These are phyloP conservation scores for Zea luxurians DNA, from an alignment of 176 grass and related monocot genomes.

Conservation along the genomic window DNA sequence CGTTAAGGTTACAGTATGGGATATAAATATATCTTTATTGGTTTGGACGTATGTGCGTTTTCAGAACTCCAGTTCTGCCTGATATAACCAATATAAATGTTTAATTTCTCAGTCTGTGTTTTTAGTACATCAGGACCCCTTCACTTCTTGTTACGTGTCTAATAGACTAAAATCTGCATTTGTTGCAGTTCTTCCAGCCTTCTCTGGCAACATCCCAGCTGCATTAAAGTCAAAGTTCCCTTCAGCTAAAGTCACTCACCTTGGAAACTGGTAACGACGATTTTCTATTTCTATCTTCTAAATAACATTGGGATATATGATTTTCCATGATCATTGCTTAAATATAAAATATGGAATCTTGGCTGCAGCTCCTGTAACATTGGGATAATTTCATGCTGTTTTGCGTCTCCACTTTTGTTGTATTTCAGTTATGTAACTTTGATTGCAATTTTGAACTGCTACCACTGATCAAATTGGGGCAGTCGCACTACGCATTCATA, in stretches of 20 bases:
- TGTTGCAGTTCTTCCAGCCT: conserved; percentile 75
- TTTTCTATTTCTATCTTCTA: conserved; percentile 33
- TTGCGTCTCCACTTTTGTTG: neutral
- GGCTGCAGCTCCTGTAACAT: neutral
- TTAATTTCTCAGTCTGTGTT: neutral
- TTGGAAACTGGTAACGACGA: conserved; percentile 62
- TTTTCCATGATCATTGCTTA: neutral
- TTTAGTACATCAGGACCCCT: neutral
- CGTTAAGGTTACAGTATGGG: neutral
- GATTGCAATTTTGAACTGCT: neutral
- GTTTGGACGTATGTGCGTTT: neutral
- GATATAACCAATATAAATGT: neutral
- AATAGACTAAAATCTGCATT: conserved; percentile 6
- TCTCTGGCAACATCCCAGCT: conserved; percentile 72
- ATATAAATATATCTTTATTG: conserved; percentile 18
- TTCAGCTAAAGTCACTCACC: conserved; percentile 70
- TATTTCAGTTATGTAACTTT: conserved; percentile 19
- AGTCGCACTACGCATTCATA: neutral
- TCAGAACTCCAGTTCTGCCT: neutral
- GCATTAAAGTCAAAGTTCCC: conserved; percentile 60
- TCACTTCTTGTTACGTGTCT: conserved; percentile 5
- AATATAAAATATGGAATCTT: conserved; percentile 17
- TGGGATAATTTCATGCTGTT: neutral
- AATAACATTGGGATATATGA: conserved; percentile 15
- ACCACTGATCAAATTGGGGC: neutral